Percentiles rank a stretch among this genome's conserved stretches.
Evolutionary conservation across 352 stramenopile genomes (phyloP).

Genomic region (Pythium utonaiense): DNA sequence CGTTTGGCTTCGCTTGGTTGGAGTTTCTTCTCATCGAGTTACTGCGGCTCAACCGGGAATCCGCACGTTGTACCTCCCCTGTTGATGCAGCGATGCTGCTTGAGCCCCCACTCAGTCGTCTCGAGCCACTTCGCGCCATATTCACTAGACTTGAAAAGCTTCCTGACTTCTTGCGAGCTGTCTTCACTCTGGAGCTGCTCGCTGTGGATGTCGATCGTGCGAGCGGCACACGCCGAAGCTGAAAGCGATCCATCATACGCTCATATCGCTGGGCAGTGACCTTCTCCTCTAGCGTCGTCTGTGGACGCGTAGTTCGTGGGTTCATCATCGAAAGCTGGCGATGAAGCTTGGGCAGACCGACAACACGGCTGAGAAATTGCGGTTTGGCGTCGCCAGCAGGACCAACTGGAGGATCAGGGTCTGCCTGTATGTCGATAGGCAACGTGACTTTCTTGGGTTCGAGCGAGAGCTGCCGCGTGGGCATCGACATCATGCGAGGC

Average conservation of each 20-base stretch:
- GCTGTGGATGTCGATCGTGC: neutral
- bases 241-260: conserved; percentile 52
- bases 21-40: neutral
- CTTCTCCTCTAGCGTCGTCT: neutral
- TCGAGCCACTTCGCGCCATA: neutral
- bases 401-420: neutral
- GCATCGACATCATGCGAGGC: neutral
- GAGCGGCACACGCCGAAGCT: conserved; percentile 31
- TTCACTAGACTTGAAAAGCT: neutral
- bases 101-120: neutral
- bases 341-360: neutral
- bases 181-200: neutral
- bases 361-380: neutral
- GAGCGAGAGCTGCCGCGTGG: neutral
- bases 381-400: neutral
- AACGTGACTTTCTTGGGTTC: no score
- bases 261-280: conserved; percentile 33
- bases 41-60: neutral
- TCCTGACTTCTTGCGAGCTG: neutral
- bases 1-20: no score
- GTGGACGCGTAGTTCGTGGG: no score
- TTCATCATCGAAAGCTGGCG: neutral
- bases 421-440: no score
- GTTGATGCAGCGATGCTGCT: neutral
- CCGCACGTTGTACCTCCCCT: neutral